A percentile compares a stretch with the other conserved stretches of the same genome.
These are phyloP conservation scores for Camellia oleifera DNA, from an alignment of 179 eudicot genomes.

Conservation along the genomic window DNA sequence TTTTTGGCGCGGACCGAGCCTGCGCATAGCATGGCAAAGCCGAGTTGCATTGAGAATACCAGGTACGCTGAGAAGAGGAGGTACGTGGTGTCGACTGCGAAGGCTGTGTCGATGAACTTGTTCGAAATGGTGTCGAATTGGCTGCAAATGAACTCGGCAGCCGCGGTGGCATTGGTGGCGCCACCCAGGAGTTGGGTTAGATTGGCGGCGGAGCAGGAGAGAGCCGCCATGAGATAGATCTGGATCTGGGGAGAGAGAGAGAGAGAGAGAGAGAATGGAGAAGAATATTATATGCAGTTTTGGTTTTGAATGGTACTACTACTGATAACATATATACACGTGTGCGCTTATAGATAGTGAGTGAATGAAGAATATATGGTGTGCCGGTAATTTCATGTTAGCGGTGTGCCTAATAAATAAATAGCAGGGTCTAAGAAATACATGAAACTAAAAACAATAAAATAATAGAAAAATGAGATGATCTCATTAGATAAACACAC, in stretches of 20 bases:
- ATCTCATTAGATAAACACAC: too few relatives aligned
- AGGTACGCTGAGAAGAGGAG: constrained; percentile 38
- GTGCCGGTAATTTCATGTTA: too few relatives aligned
- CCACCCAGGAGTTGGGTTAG: constrained; percentile 21
- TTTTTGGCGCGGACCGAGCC: constrained; percentile 39
- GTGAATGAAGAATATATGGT: too few relatives aligned
- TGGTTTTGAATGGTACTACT: too few relatives aligned
- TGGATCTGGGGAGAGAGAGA: background rate
- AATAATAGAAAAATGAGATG: too few relatives aligned
- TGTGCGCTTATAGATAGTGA: too few relatives aligned
- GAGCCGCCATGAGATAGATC: constrained; percentile 13
- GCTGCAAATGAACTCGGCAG: constrained; percentile 28
- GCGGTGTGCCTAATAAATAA: too few relatives aligned
- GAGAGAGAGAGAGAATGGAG: background rate
- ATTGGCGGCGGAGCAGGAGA: constrained; percentile 25
- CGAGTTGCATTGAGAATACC: constrained; percentile 38
- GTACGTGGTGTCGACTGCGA: constrained; percentile 30
- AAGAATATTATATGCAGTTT: too few relatives aligned
- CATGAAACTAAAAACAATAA: too few relatives aligned
- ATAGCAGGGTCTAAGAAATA: too few relatives aligned
- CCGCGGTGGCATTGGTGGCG: constrained; percentile 24
- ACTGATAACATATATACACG: too few relatives aligned
- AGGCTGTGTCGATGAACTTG: constrained; percentile 17
- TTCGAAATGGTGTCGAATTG: constrained; percentile 23
- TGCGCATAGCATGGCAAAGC: constrained; percentile 41